These are phyloP conservation scores for Aspergillus felis DNA, from an alignment of 2,329 filamentous ascomycete species.

Conservation along the genomic window DNA sequence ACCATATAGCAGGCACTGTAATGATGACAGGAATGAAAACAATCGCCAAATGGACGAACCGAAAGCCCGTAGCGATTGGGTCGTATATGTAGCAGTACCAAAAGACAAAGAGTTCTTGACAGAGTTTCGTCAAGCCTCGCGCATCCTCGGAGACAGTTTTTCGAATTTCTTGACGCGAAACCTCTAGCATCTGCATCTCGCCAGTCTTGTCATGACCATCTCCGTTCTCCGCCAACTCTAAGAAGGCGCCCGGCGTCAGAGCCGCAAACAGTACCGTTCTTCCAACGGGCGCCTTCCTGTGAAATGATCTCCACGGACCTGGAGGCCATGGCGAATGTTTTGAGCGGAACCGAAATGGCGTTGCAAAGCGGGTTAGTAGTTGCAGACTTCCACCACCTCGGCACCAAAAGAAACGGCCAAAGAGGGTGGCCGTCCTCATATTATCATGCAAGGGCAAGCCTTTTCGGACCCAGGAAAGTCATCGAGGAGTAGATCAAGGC, in stretches of 20 bases:
- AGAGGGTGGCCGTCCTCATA: slow-evolving; percentile 49
- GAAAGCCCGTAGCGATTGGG: slow-evolving; percentile 76
- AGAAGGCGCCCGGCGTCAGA: slow-evolving; percentile 56
- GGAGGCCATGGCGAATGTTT: slow-evolving; percentile 21
- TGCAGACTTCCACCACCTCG: slow-evolving; percentile 37
- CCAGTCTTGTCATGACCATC: slow-evolving; percentile 58
- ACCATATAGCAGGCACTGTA: slow-evolving; percentile 74
- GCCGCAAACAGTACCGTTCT: slow-evolving; percentile 38
- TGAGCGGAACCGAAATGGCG: slow-evolving; percentile 29
- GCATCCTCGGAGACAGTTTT: slow-evolving; percentile 64
- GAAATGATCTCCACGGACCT: slow-evolving; percentile 10
- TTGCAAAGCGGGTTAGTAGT: slow-evolving; percentile 27
- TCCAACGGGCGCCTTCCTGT: slow-evolving; percentile 21
- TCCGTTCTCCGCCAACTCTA: slow-evolving; percentile 53
- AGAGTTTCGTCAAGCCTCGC: slow-evolving; percentile 54
- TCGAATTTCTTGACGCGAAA: slow-evolving; percentile 71
- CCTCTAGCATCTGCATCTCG: slow-evolving; percentile 82
- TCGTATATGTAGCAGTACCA: slow-evolving; percentile 63
- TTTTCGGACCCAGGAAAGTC: slow-evolving; percentile 1
- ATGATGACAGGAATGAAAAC: slow-evolving; percentile 91
- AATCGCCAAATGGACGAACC: slow-evolving; percentile 80
- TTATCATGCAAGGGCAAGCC: slow-evolving; percentile 22
- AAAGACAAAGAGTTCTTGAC: slow-evolving; percentile 60
- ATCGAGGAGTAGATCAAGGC: slow-evolving; percentile 3
- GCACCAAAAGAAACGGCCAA: slow-evolving; percentile 49